phyloP scores from a whole-genome alignment of 2,329 filamentous ascomycete species.

The Monosporascus sp. region DNA sequence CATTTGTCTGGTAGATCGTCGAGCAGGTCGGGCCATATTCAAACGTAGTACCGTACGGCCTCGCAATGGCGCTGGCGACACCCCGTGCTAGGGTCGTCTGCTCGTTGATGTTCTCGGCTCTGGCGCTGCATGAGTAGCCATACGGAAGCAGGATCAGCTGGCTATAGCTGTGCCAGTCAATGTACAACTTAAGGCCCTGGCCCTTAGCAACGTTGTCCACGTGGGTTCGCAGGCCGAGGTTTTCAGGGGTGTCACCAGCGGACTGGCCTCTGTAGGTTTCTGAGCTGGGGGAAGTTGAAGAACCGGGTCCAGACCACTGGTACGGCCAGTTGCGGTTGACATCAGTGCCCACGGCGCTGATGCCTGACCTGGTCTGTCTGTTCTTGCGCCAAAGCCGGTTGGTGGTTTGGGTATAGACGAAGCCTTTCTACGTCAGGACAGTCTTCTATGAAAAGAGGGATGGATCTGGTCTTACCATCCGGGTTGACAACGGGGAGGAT shows the following conservation, averaged over 20 bases:
- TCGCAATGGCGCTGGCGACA: constrained; percentile 24
- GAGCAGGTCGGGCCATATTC: constrained; percentile 29
- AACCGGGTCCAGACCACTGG: constrained; percentile 38
- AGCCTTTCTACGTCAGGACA: constrained; percentile 29
- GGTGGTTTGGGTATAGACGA: constrained; percentile 45
- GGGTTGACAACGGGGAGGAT: constrained; percentile 50
- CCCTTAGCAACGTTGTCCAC: constrained; percentile 34
- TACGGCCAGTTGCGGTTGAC: constrained; percentile 50
- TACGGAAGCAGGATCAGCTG: constrained; percentile 51
- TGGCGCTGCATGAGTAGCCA: constrained; percentile 47
- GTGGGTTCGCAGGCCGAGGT: constrained; percentile 40
- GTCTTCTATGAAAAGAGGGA: background rate
- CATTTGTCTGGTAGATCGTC: constrained; percentile 29
- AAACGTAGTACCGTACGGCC: constrained; percentile 25
- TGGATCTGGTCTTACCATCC: constrained; percentile 31
- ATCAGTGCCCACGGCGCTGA: constrained; percentile 43
- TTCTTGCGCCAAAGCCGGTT: constrained; percentile 52
- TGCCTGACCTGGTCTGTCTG: constrained; percentile 33
- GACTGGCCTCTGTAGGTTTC: constrained; percentile 38
- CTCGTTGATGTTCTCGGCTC: constrained; percentile 35
- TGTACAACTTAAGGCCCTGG: constrained; percentile 48
- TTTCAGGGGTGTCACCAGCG: constrained; percentile 42
- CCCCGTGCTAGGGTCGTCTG: constrained; percentile 36
- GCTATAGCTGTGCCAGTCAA: constrained; percentile 56
- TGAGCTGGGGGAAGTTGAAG: constrained; percentile 39